phyloP scores from a whole-genome alignment of 2,329 filamentous ascomycete species.

The Ceratocystis alfenasii region DNA sequence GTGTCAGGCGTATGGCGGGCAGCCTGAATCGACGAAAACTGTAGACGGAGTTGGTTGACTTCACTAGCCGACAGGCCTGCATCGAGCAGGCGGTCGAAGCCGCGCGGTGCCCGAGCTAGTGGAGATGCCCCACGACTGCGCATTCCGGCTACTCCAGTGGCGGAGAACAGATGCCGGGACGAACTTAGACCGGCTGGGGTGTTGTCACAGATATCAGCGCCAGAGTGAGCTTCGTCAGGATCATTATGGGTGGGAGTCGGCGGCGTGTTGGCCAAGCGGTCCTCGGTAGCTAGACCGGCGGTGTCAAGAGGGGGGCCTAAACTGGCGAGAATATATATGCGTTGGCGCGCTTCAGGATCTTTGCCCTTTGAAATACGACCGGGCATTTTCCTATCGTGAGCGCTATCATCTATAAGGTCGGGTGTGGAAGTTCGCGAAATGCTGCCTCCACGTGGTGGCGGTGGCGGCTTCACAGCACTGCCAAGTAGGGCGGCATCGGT shows the following conservation, averaged over 20 bases:
- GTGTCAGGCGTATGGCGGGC: slow-evolving; percentile 76
- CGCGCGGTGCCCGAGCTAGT: slow-evolving; percentile 37
- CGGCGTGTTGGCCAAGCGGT: slow-evolving; percentile 33
- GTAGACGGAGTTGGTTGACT: slow-evolving; percentile 70
- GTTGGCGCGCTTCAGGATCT: slow-evolving; percentile 17
- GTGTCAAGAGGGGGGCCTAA: slow-evolving; percentile 41
- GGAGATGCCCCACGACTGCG: slow-evolving; percentile 23
- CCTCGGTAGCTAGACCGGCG: slow-evolving; percentile 58
- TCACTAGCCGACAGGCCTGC: slow-evolving; percentile 75
- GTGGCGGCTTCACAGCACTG: slow-evolving; percentile 46
- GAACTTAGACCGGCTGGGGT: neutral
- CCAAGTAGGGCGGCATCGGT: slow-evolving; percentile 59
- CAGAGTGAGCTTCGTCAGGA: neutral
- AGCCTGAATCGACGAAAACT: slow-evolving; percentile 77
- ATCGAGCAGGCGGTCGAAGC: slow-evolving; percentile 75
- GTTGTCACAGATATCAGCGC: neutral
- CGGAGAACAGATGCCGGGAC: neutral
- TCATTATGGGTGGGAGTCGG: neutral
- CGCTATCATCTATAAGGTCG: neutral
- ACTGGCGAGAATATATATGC: slow-evolving; percentile 16
- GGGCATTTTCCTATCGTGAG: neutral
- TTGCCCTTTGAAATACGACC: slow-evolving; percentile 28
- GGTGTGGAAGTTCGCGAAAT: slow-evolving; percentile 5
- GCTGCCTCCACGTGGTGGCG: slow-evolving; percentile 21
- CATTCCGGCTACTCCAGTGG: neutral